Evolutionary conservation across 2,329 filamentous ascomycete genomes (phyloP).

Genomic region (Calycina herbarum): DNA sequence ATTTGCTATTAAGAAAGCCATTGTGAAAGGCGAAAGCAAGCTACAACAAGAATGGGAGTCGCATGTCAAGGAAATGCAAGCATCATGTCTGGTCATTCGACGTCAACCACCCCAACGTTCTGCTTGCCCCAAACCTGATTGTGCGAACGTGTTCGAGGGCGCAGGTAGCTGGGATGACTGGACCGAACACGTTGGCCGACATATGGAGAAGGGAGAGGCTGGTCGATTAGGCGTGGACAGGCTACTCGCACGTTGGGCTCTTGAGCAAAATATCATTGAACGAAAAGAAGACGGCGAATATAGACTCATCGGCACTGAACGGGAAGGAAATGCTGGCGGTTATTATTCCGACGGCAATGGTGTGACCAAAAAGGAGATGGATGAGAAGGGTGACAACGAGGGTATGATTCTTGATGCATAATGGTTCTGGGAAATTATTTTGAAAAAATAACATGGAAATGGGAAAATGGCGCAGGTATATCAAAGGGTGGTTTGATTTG

Average conservation of each 20-base stretch:
- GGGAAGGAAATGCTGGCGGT: conserved; percentile 35
- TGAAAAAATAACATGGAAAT: neutral
- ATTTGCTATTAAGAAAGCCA: conserved; percentile 59
- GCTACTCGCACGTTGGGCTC: conserved; percentile 60
- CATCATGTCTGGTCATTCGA: conserved; percentile 69
- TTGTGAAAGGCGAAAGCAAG: conserved; percentile 58
- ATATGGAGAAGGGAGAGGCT: conserved; percentile 76
- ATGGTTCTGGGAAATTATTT: conserved; percentile 17
- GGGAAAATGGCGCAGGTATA: conserved; percentile 5
- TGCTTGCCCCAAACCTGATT: conserved; percentile 71
- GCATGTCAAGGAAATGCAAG: conserved; percentile 69
- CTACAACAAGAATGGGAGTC: conserved; percentile 63
- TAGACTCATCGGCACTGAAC: conserved; percentile 49
- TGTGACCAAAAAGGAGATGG: conserved; percentile 30
- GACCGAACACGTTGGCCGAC: conserved; percentile 88
- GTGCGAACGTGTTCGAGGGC: conserved; percentile 69
- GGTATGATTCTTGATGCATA: conserved; percentile 23
- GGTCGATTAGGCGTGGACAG: conserved; percentile 56
- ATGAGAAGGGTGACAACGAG: conserved; percentile 30
- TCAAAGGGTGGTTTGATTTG: neutral
- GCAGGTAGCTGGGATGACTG: conserved; percentile 80
- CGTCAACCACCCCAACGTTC: conserved; percentile 70
- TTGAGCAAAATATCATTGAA: conserved; percentile 65
- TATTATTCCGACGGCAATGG: conserved; percentile 38
- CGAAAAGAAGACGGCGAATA: conserved; percentile 56